Base-by-base conservation (phyloP, 768 basidiomycete species). In the Leucocoprinus leucothites region DNA sequence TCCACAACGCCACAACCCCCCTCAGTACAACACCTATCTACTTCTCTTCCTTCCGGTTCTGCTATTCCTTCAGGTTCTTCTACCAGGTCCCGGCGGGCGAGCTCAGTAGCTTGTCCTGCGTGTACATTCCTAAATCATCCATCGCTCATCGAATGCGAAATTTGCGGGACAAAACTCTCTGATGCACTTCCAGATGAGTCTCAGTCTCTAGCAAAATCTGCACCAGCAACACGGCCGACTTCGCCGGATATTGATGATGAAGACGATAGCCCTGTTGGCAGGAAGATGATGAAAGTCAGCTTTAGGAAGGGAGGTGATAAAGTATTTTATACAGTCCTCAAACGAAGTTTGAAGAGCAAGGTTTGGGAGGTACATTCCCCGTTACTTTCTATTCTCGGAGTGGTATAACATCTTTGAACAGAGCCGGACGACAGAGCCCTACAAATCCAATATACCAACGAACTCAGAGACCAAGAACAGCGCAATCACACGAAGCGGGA, bases 121-220 rank as follows among this genome's bases (percentile, higher is more conserved):
- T 99, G 97, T 66, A 98, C 96, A 1, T 99, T 95, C 67, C 74
- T 95, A 11, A 99, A 99, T 69, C 86, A 90, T 57, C 83, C 84
- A 0, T 86, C 82, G 1, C 74, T 94, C 53, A 69, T 69, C 0
- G 66, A 72, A 7, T 98, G 96, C 71, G 96, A 98, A 68, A 88
- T 98, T 2, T 98, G 96, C 65, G 78, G 77, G 4, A 87, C 92
- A 3, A 73, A 82, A 0, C 73, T 98, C 9, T 85, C 84, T 48
- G 65, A 65, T 3, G 24, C 34, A 13, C 3, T 7, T 3, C 50
- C 55, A 1, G 35, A 31, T 31, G 14, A 18, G 1, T 47, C 45
- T 5, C 22, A 25, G 31, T 14, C 6, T 13, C 21, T 16, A 1
- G 64, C 64, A 61, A 82, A 80, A 60, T 89, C 86, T 4, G 86